Base-by-base conservation (phyloP, 2,329 filamentous ascomycete species). In the Pseudogymnoascus sp. region DNA sequence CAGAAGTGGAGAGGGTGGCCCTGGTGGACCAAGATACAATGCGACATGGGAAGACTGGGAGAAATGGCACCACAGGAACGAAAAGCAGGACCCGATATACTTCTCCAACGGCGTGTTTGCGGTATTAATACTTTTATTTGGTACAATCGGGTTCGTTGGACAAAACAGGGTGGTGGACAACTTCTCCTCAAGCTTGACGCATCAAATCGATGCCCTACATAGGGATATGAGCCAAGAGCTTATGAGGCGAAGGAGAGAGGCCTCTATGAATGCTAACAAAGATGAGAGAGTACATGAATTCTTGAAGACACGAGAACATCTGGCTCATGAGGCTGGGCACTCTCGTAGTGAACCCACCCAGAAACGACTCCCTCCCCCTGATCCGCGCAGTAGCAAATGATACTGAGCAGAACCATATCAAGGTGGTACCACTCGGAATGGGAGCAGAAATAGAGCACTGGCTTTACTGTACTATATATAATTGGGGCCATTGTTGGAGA, bases 21-120 rank as follows among this genome's bases (percentile, higher is more conserved):
- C 41, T 18, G 61, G 66, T 16, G 73, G 81, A 2, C 83, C 87
- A 59, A 83, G 79, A 70, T 74, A 79, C 68, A 97, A 97, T 73
- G 95, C 91, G 0, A 97, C 95, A 0, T 99, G 95, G 95, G 95
- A 99, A 73, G 95, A 99, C 74, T 97, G 93, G 93, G 91, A 96
- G 77, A 82, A 81, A 49, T 96, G 89, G 87, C 83, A 90, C 69
- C 79, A 85, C 35, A 74, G 79, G 71, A 74, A 80, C 59, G 78
- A 69, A 74, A 70, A 73, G 73, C 83, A 85, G 68, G 76, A 81
- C 66, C 82, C 83, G 0, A 69, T 87, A 61, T 89, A 86, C 75
- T 86, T 93, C 76, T 90, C 88, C 63, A 96, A 96, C 71, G 85
- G 86, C 43, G 82, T 86, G 11, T 97, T 97, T 71, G 83, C 88